Conservation (phyloP, 192 early-diverging fungal genomes). For the Helicostylum pulchrum region DNA sequence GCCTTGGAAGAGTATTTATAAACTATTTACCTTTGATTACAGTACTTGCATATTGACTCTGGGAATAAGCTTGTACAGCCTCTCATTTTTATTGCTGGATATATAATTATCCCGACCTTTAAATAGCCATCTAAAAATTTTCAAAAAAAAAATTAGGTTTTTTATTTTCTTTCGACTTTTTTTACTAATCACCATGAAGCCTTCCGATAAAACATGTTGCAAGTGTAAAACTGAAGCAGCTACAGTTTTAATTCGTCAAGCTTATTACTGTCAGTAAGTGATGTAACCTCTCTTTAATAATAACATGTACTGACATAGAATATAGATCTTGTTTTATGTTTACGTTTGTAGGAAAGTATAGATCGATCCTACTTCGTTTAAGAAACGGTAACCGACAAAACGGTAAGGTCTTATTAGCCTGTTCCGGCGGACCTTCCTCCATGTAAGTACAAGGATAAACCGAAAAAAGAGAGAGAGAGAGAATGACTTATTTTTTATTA, state of each 20-base stretch:
- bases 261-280: conserved; percentile 73
- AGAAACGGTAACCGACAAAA: conserved; percentile 34
- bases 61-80: too few relatives aligned
- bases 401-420: conserved; percentile 70
- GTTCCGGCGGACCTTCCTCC: conserved; percentile 84
- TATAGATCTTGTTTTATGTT: conserved; percentile 66
- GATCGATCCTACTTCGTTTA: conserved; percentile 57
- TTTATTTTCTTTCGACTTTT: too few relatives aligned
- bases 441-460: conserved; percentile 41
- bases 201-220: conserved; percentile 42
- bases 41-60: too few relatives aligned
- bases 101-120: too few relatives aligned
- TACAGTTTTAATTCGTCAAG: conserved; percentile 62
- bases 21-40: too few relatives aligned
- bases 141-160: too few relatives aligned
- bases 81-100: too few relatives aligned
- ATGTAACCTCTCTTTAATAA: too few relatives aligned
- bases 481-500: conserved; percentile 24
- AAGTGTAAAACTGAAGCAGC: conserved; percentile 76
- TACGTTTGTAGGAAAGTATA: conserved; percentile 65
- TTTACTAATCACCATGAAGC: background rate
- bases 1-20: too few relatives aligned
- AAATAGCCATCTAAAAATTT: too few relatives aligned
- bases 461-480: background rate
- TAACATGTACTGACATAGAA: too few relatives aligned